Percentiles rank a stretch among this genome's conserved stretches.
These are phyloP conservation scores for Nemania sp. DNA, from an alignment of 2,329 filamentous ascomycete species.

Conservation along the genomic window DNA sequence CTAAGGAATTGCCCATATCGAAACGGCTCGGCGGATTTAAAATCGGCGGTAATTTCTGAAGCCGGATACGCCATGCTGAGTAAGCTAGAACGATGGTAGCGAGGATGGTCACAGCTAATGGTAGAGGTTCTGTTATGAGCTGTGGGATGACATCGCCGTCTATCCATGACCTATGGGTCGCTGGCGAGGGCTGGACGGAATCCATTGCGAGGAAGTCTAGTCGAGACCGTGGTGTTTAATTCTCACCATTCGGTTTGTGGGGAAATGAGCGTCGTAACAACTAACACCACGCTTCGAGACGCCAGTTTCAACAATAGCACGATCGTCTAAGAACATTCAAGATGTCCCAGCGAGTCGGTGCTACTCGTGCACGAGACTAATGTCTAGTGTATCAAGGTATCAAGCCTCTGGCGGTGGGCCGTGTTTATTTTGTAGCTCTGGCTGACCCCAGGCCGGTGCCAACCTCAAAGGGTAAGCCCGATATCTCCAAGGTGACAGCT, in stretches of 20 bases:
- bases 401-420: background rate
- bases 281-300: background rate
- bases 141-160: constrained; percentile 16
- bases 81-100: constrained; percentile 4
- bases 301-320: background rate
- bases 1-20: constrained; percentile 19
- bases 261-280: background rate
- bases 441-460: constrained; percentile 1
- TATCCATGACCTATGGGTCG: constrained; percentile 19
- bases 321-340: background rate
- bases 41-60: constrained; percentile 20
- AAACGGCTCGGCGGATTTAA: constrained; percentile 18
- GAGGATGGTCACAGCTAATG: constrained; percentile 12
- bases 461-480: constrained; percentile 19
- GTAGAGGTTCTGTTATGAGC: constrained; percentile 4
- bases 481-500: background rate
- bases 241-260: no score
- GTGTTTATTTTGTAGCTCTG: constrained; percentile 1
- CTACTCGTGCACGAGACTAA: background rate
- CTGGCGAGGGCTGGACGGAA: constrained; percentile 12
- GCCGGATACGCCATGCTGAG: constrained; percentile 6
- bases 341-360: background rate
- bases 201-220: constrained; percentile 1
- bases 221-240: background rate
- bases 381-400: no score